Evolutionary conservation across 345 rosid genomes (phyloP).

Genomic region (Microcos paniculata): DNA sequence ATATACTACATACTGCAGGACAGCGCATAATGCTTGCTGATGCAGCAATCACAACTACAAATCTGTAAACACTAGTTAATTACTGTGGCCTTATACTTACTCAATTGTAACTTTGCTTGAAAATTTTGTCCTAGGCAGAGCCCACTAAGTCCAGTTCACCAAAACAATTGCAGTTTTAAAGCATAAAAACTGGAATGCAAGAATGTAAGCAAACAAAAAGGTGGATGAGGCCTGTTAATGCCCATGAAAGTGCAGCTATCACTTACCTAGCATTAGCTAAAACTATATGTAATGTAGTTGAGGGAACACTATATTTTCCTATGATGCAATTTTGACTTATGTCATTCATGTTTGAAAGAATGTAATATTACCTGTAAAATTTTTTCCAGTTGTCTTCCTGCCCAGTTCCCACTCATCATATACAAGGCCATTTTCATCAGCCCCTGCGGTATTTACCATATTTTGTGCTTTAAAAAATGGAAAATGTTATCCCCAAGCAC

Average conservation of each 20-base stretch:
- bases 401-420: not conserved
- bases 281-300: not conserved
- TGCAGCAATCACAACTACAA: not conserved
- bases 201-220: not conserved
- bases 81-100: not conserved
- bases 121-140: not conserved
- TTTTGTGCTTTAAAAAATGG: not conserved
- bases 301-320: not conserved
- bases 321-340: not conserved
- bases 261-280: not conserved
- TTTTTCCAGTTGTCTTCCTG: not conserved
- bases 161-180: not conserved
- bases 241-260: not conserved
- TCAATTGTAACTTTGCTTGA: not conserved
- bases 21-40: not conserved
- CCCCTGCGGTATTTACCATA: not conserved
- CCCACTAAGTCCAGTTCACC: not conserved
- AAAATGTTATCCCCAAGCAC: not conserved
- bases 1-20: not conserved
- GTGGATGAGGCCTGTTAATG: not conserved
- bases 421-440: not conserved
- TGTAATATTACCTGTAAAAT: not conserved
- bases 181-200: not conserved
- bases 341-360: conserved; percentile 43
- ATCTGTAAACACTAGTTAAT: not conserved